Conservation (phyloP, 495 filamentous ascomycete genomes). For the Astrothelium subdiscretum region DNA sequence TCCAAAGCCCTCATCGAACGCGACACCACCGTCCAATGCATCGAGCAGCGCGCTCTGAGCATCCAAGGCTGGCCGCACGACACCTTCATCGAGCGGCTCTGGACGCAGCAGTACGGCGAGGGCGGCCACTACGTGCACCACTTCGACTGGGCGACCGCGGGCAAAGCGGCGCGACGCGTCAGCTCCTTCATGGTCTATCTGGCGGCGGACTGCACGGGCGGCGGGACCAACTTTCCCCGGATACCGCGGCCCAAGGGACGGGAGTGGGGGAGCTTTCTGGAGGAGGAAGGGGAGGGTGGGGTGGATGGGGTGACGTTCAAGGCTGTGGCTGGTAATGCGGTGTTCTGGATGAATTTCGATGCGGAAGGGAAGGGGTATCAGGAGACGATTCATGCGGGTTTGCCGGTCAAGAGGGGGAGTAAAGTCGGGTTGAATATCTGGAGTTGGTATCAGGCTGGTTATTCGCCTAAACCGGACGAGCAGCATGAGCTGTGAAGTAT, state of each 20-base stretch:
- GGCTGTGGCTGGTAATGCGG: constrained; percentile 55
- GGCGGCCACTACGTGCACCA: constrained; percentile 49
- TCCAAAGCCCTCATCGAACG: constrained; percentile 47
- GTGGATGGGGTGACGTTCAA: constrained; percentile 52
- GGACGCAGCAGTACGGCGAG: constrained; percentile 47
- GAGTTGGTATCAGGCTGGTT: constrained; percentile 34
- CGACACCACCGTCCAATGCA: constrained; percentile 51
- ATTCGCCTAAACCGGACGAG: not conserved
- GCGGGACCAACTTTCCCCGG: constrained; percentile 28
- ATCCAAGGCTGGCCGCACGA: constrained; percentile 58
- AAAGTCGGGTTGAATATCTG: constrained; percentile 82
- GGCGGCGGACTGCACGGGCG: constrained; percentile 39
- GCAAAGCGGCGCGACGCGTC: constrained; percentile 14
- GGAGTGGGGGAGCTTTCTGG: constrained; percentile 48
- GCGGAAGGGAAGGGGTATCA: constrained; percentile 51
- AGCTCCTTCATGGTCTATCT: constrained; percentile 49
- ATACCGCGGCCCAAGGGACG: constrained; percentile 6
- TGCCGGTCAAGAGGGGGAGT: constrained; percentile 52
- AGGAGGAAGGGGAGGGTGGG: constrained; percentile 36
- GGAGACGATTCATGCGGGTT: constrained; percentile 57
- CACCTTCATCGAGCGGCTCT: constrained; percentile 50
- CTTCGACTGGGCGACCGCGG: constrained; percentile 41
- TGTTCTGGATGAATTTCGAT: constrained; percentile 66
- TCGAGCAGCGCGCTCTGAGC: constrained; percentile 53
- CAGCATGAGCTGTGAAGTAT: not conserved